A percentile compares a stretch with the other conserved stretches of the same genome.
These are phyloP conservation scores for Suillus subalutaceus DNA, from an alignment of 768 basidiomycete species.

Conservation along the genomic window DNA sequence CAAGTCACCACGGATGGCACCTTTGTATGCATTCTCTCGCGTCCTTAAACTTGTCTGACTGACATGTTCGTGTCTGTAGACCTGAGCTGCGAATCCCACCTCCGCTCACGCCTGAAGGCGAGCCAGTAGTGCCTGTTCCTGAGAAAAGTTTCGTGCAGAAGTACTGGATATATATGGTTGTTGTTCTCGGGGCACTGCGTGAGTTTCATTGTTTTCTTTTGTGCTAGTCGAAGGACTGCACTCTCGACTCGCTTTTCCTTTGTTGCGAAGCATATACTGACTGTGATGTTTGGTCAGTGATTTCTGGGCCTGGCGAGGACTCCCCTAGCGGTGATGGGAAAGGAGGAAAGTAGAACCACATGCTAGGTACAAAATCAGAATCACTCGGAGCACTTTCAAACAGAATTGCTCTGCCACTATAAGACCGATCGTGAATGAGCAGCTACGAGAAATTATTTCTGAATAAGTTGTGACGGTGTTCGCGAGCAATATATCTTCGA, in stretches of 20 bases:
- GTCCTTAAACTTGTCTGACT: not conserved
- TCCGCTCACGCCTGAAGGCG: conserved; percentile 66
- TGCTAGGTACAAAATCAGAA: not conserved
- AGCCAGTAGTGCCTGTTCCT: conserved; percentile 55
- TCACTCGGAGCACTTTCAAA: too few relatives aligned
- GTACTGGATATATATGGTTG: conserved; percentile 85
- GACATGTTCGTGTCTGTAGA: conserved; percentile 39
- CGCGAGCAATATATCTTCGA: too few relatives aligned
- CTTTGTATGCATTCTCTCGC: conserved; percentile 46
- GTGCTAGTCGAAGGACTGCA: not conserved
- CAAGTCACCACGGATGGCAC: conserved; percentile 50
- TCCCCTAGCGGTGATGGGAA: conserved; percentile 23
- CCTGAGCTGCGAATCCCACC: conserved; percentile 72
- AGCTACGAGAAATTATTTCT: too few relatives aligned
- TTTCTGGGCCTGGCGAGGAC: conserved; percentile 35
- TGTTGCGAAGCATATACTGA: not conserved
- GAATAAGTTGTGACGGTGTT: too few relatives aligned
- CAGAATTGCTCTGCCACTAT: not conserved
- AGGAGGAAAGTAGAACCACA: conserved; percentile 25
- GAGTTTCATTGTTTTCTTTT: conserved; percentile 30
- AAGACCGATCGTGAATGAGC: too few relatives aligned
- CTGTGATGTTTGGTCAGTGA: conserved; percentile 18
- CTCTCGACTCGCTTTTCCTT: not conserved
- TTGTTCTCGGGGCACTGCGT: conserved; percentile 61
- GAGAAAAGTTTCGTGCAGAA: conserved; percentile 87